These are phyloP conservation scores for Cenococcum geophilum DNA, from an alignment of 495 filamentous ascomycete species.

Conservation along the genomic window DNA sequence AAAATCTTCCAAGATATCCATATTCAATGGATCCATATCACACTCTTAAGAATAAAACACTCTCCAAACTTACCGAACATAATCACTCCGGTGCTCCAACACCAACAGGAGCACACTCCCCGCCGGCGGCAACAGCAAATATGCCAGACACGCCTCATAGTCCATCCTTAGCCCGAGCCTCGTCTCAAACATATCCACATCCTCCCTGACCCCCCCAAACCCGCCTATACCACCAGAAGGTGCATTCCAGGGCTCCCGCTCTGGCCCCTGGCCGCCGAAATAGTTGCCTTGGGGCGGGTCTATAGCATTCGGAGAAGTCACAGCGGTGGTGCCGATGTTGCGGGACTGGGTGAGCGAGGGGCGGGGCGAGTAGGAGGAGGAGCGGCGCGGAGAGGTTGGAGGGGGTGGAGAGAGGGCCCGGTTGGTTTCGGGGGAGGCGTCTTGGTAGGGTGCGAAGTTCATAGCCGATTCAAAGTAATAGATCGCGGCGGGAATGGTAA, in stretches of 20 bases:
- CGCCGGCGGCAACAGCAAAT: conserved; percentile 77
- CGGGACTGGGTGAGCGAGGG: conserved; percentile 35
- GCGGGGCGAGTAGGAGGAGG: conserved; percentile 41
- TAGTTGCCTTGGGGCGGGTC: conserved; percentile 7
- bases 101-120: conserved; percentile 80
- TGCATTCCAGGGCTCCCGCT: conserved; percentile 30
- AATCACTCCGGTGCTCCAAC: conserved; percentile 90
- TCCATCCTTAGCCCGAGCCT: conserved; percentile 61
- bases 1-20: too few species aligned
- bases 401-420: conserved; percentile 63
- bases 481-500: too few species aligned
- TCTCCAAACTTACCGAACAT: conserved; percentile 61
- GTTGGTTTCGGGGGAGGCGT: conserved; percentile 70
- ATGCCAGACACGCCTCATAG: conserved; percentile 86
- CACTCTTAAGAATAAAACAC: not conserved
- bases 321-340: conserved; percentile 31
- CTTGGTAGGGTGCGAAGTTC: conserved; percentile 97
- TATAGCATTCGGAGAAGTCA: conserved; percentile 16
- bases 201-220: conserved; percentile 26
- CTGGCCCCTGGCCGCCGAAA: conserved; percentile 35
- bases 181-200: conserved; percentile 61
- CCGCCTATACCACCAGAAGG: conserved; percentile 20
- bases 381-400: conserved; percentile 49
- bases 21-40: too few species aligned
- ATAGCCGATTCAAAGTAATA: conserved; percentile 41